Evolutionary conservation across 768 basidiomycete species (phyloP), one percentile per base, ranked within the genome.

Genomic region (Gymnopilus junonius): DNA sequence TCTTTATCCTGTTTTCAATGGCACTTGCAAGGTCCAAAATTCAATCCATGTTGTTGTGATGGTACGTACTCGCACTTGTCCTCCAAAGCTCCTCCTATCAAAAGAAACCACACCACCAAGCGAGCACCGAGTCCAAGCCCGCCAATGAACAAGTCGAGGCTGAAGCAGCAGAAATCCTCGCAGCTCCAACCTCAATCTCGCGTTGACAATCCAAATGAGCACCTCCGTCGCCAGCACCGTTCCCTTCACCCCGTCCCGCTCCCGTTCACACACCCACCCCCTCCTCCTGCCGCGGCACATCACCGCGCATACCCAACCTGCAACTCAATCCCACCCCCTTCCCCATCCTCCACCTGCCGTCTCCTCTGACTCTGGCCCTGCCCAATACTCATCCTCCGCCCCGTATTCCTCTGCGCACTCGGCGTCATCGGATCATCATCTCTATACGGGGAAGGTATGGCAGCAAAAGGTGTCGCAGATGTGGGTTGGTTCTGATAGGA

Each of bases 261-360:
- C 55, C 37, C 42, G 23, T 32, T 21, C 45, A n/a, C 32, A 20
- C 58, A 50, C 43, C 48, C 2, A 4, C 43, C 7, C 12, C 60
- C 53, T 15, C 54, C 21, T 29, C 37, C 54, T 29, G n/a, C 23
- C 45, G 15, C 34, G n/a, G n/a, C 29, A 17, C 42, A 42, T 65
- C 65, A 71, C 45, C 65, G 69, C 61, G 78, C 78, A 70, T 69
- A 79, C 60, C 75, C 79, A 58, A 77, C 75, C 59, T 75, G 74
- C 75, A 78, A 69, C 69, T 78, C 77, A 40, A 76, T 65, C 46
- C 74, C 75, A 46, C 73, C 76, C 8, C 72, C 70, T 1, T 65
- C 72, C 6, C 74, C 74, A 34, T 74, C 76, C 2, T 73, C 70
- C 2, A 67, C 72, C 14, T 63, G 68, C 35, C 68, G 65, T 63